Evolutionary conservation across 2,329 filamentous ascomycete genomes (phyloP).

Genomic region (Calonectria henricotiae): DNA sequence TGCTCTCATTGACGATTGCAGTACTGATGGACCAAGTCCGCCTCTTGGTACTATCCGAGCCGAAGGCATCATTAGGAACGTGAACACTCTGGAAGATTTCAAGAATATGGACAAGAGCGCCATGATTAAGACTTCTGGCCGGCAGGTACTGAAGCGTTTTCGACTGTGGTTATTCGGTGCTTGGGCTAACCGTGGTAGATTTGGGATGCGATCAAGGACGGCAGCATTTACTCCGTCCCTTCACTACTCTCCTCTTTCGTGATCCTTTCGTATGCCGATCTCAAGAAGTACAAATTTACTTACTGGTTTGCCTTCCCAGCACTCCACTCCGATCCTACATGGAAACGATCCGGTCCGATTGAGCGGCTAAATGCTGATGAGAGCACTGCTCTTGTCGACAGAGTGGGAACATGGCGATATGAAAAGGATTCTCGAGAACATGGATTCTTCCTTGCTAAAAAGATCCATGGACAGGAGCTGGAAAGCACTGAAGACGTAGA

Average conservation of each 20-base stretch:
- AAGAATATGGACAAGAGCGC: constrained; percentile 85
- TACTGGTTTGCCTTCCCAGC: constrained; percentile 99
- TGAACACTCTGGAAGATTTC: constrained; percentile 96
- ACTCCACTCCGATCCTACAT: constrained; percentile 88
- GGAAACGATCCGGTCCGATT: constrained; percentile 76
- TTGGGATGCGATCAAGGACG: constrained; percentile 97
- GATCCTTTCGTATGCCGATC: constrained; percentile 91
- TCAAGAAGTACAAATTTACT: constrained; percentile 98
- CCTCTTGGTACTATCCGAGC: constrained; percentile 83
- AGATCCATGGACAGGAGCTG: constrained; percentile 65
- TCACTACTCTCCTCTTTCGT: constrained; percentile 92
- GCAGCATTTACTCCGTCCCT: constrained; percentile 94
- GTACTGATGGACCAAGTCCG: constrained; percentile 67
- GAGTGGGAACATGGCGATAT: constrained; percentile 90
- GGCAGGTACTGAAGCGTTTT: constrained; percentile 73
- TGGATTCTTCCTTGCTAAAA: constrained; percentile 97
- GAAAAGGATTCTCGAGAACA: constrained; percentile 86
- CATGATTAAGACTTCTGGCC: constrained; percentile 84
- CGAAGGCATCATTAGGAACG: constrained; percentile 95
- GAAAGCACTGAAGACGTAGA: constrained; percentile 70
- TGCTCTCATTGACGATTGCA: constrained; percentile 44
- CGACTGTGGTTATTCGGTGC: neutral
- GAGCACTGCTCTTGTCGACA: constrained; percentile 84
- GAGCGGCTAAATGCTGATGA: constrained; percentile 77
- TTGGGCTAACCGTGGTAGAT: constrained; percentile 72